A percentile compares a stretch with the other conserved stretches of the same genome.
phyloP scores from a whole-genome alignment of 2,329 filamentous ascomycete species.

The Monilinia vaccinii-corymbosi region DNA sequence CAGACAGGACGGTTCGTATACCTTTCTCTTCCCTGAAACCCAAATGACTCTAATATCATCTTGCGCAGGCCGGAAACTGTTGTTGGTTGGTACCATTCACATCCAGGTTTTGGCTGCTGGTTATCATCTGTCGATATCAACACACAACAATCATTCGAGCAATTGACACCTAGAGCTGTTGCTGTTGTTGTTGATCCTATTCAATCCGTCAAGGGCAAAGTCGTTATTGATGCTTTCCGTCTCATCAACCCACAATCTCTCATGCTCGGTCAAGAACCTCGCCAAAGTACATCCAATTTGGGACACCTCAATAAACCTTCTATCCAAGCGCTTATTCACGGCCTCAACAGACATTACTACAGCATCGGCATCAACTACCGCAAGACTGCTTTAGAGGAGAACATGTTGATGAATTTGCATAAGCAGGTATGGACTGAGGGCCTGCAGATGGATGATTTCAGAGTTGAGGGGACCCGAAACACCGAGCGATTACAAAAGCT shows the following conservation, averaged over 20 bases:
- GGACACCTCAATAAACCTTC: slow-evolving; percentile 98
- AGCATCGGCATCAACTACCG: slow-evolving; percentile 97
- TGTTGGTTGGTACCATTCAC: slow-evolving; percentile 98
- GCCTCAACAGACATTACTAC: slow-evolving; percentile 97
- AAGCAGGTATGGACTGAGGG: slow-evolving; percentile 99
- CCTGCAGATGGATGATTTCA: slow-evolving; percentile 93
- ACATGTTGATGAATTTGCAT: slow-evolving; percentile 99
- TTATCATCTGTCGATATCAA: slow-evolving; percentile 98
- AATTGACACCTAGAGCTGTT: slow-evolving; percentile 90
- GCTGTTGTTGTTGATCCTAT: slow-evolving; percentile 98
- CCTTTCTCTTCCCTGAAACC: not conserved
- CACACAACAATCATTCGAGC: slow-evolving; percentile 99
- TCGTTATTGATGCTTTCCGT: slow-evolving; percentile 98
- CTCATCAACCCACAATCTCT: slow-evolving; percentile 96
- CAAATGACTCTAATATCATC: slow-evolving; percentile 9
- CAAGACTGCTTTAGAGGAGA: slow-evolving; percentile 95
- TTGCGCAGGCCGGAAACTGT: slow-evolving; percentile 76
- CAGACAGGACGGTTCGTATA: slow-evolving; percentile 75
- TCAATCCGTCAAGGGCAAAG: slow-evolving; percentile 98
- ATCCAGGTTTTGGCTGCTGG: slow-evolving; percentile 99
- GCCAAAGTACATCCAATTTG: slow-evolving; percentile 95
- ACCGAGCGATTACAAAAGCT: slow-evolving; percentile 82
- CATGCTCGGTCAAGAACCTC: slow-evolving; percentile 95
- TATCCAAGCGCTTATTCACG: slow-evolving; percentile 98
- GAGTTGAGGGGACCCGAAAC: slow-evolving; percentile 72